phyloP scores from a whole-genome alignment of 2,329 filamentous ascomycete genomes.

The Fusarium sp. region DNA sequence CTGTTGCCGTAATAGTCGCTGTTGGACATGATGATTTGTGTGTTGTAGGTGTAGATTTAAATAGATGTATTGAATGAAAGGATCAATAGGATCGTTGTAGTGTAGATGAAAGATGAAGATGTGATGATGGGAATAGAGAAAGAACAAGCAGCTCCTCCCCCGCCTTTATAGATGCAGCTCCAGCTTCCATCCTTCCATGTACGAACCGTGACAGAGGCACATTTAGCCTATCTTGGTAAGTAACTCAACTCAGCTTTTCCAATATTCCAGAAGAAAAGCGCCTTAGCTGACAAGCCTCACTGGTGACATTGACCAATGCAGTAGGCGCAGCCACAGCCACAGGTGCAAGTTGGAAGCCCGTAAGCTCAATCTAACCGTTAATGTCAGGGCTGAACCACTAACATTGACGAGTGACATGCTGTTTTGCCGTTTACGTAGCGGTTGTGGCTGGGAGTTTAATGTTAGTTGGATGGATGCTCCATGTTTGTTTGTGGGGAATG shows the following conservation, averaged over 20 bases:
- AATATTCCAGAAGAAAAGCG: constrained; percentile 10
- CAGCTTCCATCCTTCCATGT: background rate
- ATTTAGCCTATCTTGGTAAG: constrained; percentile 18
- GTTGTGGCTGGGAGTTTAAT: background rate
- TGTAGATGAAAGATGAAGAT: background rate
- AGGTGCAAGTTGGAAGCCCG: constrained; percentile 20
- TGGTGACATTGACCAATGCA: constrained; percentile 18
- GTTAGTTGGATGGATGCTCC: background rate
- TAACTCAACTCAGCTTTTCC: background rate
- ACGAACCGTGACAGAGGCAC: background rate
- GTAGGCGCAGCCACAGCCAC: constrained; percentile 40
- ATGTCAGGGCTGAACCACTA: constrained; percentile 29
- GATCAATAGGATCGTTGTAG: background rate
- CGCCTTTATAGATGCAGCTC: constrained; percentile 33
- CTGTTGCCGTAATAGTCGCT: constrained; percentile 53
- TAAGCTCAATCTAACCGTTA: constrained; percentile 26
- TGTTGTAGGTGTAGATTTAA: background rate
- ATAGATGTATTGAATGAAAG: background rate
- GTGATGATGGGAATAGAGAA: constrained; percentile 1
- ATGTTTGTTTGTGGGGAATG: constrained; percentile 8
- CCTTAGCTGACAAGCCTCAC: constrained; percentile 40
- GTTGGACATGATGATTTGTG: constrained; percentile 48
- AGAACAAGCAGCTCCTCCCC: constrained; percentile 16
- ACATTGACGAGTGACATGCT: constrained; percentile 27
- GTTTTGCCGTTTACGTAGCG: background rate